Conservation (phyloP, 108 stramenopile species). For the Aurantiochytrium sp. region DNA sequence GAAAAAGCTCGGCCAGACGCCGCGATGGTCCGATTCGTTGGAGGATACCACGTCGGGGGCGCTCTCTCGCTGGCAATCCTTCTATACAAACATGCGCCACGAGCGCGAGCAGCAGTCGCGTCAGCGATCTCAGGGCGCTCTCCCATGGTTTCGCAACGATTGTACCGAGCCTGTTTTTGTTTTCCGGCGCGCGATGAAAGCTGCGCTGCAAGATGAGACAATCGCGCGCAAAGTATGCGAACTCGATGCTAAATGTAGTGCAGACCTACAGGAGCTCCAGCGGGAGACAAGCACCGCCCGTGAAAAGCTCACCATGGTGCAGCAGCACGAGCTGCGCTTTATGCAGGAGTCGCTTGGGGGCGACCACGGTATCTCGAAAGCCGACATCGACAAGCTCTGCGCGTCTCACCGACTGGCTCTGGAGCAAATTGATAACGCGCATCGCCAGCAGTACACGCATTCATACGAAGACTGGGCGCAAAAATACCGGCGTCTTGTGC, state of each 20-base stretch:
- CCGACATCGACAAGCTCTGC: neutral
- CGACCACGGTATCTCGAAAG: neutral
- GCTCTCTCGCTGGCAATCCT: no score
- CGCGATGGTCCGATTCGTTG: no score
- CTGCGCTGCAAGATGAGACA: neutral
- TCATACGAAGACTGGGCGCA: no score
- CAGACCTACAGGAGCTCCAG: neutral
- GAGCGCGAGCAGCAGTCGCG: neutral
- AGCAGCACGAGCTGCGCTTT: neutral
- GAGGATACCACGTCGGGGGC: no score
- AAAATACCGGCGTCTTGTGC: no score
- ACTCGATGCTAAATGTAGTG: neutral
- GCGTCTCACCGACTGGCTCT: neutral
- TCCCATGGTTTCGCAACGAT: neutral
- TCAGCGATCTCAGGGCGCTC: neutral
- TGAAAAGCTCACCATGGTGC: neutral
- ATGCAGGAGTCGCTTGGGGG: neutral
- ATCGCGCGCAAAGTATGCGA: neutral
- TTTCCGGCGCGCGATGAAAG: neutral
- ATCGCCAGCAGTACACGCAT: neutral
- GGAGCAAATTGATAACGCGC: neutral
- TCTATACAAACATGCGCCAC: no score
- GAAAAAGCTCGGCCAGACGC: no score
- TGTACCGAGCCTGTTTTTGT: neutral
- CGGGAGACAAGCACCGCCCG: neutral